phyloP scores from a whole-genome alignment of 2,329 filamentous ascomycete species.

The Apiospora malaysiana region DNA sequence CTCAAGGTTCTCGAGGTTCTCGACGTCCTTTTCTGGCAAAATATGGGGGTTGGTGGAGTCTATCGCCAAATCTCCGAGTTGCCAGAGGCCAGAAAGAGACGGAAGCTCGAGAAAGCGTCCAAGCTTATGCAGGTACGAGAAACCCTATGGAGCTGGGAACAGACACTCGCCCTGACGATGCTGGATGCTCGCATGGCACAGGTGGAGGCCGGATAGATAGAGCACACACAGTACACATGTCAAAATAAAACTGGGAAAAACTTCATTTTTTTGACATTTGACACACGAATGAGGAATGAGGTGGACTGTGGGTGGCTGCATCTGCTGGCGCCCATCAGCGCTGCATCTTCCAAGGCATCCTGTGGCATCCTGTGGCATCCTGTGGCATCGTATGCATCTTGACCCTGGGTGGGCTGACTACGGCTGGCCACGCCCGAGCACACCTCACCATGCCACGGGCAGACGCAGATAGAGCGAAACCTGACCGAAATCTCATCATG shows the following conservation, averaged over 20 bases:
- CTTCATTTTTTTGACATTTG: slow-evolving; percentile 1
- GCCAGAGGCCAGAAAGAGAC: not conserved
- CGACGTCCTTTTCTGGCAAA: not conserved
- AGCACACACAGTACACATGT: not conserved
- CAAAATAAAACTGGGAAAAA: not conserved
- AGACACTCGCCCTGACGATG: not conserved
- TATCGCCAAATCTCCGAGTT: slow-evolving; percentile 5
- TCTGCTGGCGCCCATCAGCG: not conserved
- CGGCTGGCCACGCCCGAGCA: not conserved
- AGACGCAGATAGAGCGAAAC: not conserved
- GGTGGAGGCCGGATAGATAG: not conserved
- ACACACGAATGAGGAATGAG: slow-evolving; percentile 5
- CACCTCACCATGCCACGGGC: not conserved
- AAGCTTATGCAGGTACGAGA: slow-evolving; percentile 14
- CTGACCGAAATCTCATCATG: not conserved
- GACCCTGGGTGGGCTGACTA: not conserved
- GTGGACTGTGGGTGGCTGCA: slow-evolving; percentile 1
- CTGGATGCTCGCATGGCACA: not conserved
- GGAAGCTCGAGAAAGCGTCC: slow-evolving; percentile 4
- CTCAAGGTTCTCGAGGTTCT: not conserved
- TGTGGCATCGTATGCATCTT: not conserved
- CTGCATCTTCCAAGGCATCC: slow-evolving; percentile 8
- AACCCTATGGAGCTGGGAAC: not conserved
- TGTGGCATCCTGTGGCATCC: not conserved
- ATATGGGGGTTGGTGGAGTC: not conserved